Evolutionary conservation across 2,329 filamentous ascomycete genomes (phyloP).

Genomic region (Coniochaeta sp.): DNA sequence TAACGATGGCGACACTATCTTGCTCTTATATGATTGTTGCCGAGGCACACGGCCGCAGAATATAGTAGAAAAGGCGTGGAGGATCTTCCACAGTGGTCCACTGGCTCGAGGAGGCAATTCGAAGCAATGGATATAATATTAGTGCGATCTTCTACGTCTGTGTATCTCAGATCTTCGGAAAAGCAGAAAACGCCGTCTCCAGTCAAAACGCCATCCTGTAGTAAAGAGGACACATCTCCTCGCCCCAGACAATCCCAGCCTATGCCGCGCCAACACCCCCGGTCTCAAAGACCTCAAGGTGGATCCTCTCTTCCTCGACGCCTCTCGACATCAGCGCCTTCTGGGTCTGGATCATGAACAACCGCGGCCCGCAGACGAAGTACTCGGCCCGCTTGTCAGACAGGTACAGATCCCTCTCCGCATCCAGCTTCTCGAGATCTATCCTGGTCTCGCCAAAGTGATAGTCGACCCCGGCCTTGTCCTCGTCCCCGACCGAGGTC

Average conservation of each 20-base stretch:
- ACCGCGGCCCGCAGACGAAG: slow-evolving; percentile 62
- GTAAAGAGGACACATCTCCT: neutral
- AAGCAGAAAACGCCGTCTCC: neutral
- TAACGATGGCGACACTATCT: too few species aligned
- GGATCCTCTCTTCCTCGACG: slow-evolving; percentile 50
- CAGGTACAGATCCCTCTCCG: slow-evolving; percentile 45
- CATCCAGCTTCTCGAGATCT: slow-evolving; percentile 47
- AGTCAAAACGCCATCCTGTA: neutral
- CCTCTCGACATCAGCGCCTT: slow-evolving; percentile 44
- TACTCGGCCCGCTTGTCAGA: slow-evolving; percentile 51
- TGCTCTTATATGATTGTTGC: too few species aligned
- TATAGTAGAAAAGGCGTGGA: too few species aligned
- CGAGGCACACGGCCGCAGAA: too few species aligned
- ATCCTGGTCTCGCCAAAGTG: slow-evolving; percentile 47
- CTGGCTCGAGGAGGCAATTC: too few species aligned
- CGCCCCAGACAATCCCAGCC: slow-evolving; percentile 6
- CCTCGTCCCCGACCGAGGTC: slow-evolving; percentile 32
- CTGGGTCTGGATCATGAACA: slow-evolving; percentile 60
- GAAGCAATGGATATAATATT: too few species aligned
- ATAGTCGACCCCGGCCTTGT: slow-evolving; percentile 44
- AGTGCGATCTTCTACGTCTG: too few species aligned
- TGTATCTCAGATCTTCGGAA: too few species aligned
- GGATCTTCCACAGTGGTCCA: too few species aligned
- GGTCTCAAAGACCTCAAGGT: slow-evolving; percentile 62
- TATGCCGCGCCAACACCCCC: slow-evolving; percentile 29